These are phyloP conservation scores for Colletotrichum shisoi DNA, from an alignment of 2,329 filamentous ascomycete genomes.

Conservation along the genomic window DNA sequence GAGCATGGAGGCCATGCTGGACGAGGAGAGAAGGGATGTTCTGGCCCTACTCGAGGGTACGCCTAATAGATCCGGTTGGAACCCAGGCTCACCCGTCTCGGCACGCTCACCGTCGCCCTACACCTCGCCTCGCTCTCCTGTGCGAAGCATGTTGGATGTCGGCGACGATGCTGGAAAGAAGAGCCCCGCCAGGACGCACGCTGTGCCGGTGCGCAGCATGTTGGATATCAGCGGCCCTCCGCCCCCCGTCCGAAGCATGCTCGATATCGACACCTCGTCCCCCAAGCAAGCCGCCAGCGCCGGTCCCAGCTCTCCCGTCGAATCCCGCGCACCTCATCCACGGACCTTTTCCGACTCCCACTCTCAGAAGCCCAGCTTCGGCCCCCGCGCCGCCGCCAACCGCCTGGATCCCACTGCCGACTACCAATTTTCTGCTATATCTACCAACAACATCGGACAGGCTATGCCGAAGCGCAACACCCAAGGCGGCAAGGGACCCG, in stretches of 20 bases:
- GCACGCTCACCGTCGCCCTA: constrained; percentile 63
- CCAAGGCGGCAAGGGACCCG: constrained; percentile 51
- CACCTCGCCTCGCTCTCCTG: constrained; percentile 68
- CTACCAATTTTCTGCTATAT: constrained; percentile 69
- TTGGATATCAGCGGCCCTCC: constrained; percentile 63
- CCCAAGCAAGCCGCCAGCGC: constrained; percentile 50
- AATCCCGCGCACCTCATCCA: constrained; percentile 51
- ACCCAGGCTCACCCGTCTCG: constrained; percentile 46
- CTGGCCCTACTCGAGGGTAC: constrained; percentile 71
- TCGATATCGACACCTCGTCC: constrained; percentile 56
- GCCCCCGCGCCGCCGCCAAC: constrained; percentile 44
- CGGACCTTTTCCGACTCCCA: constrained; percentile 65
- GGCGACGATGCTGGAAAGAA: constrained; percentile 53
- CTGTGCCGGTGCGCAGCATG: constrained; percentile 70
- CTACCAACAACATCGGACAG: constrained; percentile 61
- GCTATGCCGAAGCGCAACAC: constrained; percentile 61
- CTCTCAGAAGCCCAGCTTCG: constrained; percentile 57
- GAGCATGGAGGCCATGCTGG: constrained; percentile 79
- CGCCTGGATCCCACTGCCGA: constrained; percentile 51
- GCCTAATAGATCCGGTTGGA: constrained; percentile 42
- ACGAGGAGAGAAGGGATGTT: constrained; percentile 79
- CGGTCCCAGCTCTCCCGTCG: constrained; percentile 57
- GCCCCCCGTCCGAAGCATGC: constrained; percentile 60
- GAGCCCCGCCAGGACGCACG: constrained; percentile 50
- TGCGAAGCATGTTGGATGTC: constrained; percentile 73